These are phyloP conservation scores for Dacryopinax spathularia DNA, from an alignment of 768 basidiomycete species.

Conservation along the genomic window DNA sequence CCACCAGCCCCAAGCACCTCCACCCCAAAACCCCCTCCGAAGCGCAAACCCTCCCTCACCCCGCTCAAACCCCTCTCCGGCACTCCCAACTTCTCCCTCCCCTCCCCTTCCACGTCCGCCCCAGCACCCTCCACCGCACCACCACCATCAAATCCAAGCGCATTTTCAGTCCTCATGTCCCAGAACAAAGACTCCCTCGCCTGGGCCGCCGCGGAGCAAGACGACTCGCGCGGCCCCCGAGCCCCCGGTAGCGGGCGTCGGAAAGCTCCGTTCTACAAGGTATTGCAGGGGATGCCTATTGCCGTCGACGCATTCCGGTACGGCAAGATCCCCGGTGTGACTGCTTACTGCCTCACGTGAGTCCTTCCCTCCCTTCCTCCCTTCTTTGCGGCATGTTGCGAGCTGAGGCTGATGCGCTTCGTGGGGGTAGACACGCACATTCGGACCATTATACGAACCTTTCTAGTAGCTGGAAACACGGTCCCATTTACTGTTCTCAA, in stretches of 20 bases:
- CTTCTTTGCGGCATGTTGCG: background rate
- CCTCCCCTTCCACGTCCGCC: background rate
- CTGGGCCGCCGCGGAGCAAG: conserved; percentile 66
- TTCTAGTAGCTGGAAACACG: conserved; percentile 71
- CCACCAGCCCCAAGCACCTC: conserved; percentile 14
- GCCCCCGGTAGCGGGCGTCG: conserved; percentile 40
- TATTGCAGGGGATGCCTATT: conserved; percentile 88
- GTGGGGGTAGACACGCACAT: conserved; percentile 65
- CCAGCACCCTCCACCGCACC: conserved; percentile 7
- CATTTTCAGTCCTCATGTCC: conserved; percentile 83
- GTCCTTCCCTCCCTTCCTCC: conserved; percentile 17
- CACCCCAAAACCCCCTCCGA: conserved; percentile 17
- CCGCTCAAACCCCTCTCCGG: conserved; percentile 4
- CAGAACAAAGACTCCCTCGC: conserved; percentile 63
- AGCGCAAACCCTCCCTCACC: conserved; percentile 8
- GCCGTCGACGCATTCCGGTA: conserved; percentile 97
- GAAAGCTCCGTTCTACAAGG: conserved; percentile 83
- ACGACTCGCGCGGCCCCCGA: conserved; percentile 28
- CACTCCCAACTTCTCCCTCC: background rate
- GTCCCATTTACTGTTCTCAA: conserved; percentile 93
- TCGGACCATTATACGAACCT: conserved; percentile 94
- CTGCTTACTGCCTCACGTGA: conserved; percentile 84
- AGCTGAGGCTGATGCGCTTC: conserved; percentile 8
- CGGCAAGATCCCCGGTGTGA: conserved; percentile 76
- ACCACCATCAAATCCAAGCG: conserved; percentile 24